These are phyloP conservation scores for Drechslerella dactyloides DNA, from an alignment of 2,329 filamentous ascomycete species.

Conservation along the genomic window DNA sequence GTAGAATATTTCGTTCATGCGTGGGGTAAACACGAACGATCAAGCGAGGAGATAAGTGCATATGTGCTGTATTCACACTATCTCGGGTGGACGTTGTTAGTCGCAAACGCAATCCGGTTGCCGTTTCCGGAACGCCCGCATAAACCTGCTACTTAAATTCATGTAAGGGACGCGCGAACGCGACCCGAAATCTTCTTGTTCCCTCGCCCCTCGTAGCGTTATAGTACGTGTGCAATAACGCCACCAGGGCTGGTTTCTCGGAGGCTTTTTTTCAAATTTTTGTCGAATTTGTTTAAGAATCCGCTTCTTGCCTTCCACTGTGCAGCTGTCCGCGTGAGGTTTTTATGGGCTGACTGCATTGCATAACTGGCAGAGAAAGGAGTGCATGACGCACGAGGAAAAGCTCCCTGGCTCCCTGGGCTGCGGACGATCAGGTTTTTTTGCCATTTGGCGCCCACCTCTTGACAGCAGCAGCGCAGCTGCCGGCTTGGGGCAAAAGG, in stretches of 20 bases:
- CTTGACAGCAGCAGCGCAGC: background rate
- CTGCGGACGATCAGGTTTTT: background rate
- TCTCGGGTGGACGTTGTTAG: background rate
- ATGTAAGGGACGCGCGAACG: conserved; percentile 3
- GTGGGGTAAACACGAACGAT: too few species aligned
- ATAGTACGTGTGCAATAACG: background rate
- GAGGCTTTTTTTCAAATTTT: background rate
- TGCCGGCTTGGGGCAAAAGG: background rate
- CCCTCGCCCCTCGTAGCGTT: background rate
- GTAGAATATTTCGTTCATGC: too few species aligned
- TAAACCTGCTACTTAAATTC: background rate
- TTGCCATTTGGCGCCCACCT: background rate
- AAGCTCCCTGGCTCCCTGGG: background rate
- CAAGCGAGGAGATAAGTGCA: background rate
- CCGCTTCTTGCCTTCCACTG: too few species aligned
- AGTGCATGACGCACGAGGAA: background rate
- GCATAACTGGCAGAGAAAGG: background rate
- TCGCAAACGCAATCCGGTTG: background rate
- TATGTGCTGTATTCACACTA: background rate
- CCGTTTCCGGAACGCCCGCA: background rate
- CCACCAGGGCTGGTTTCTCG: background rate
- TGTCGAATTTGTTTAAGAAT: too few species aligned
- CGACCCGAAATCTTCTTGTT: background rate
- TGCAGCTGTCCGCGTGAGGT: too few species aligned
- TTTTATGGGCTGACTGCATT: too few species aligned